phyloP scores from a whole-genome alignment of 495 filamentous ascomycete genomes.

The Tuber indicum region DNA sequence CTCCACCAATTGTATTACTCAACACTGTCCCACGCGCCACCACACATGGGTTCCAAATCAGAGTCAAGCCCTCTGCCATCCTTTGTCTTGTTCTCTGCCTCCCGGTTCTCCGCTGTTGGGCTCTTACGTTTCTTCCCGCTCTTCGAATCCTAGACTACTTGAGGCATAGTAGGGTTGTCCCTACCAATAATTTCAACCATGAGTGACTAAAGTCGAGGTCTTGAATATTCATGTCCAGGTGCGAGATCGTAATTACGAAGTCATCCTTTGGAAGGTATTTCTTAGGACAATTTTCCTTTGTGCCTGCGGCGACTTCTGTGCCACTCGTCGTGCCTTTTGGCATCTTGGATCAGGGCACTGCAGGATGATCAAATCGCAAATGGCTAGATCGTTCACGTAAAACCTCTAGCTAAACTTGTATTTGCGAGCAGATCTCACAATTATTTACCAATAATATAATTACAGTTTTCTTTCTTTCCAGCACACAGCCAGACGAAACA shows the following conservation, averaged over 20 bases:
- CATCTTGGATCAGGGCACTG: background rate
- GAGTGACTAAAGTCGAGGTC: conserved; percentile 47
- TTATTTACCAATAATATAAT: too few species aligned
- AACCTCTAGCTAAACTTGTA: too few species aligned
- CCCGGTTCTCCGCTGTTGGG: conserved; percentile 41
- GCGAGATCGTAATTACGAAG: conserved; percentile 80
- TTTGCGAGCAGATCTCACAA: too few species aligned
- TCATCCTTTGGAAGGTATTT: conserved; percentile 49
- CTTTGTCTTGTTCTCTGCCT: conserved; percentile 50
- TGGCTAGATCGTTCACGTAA: too few species aligned
- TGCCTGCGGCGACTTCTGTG: background rate
- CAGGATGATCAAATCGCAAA: background rate
- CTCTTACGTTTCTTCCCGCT: conserved; percentile 50
- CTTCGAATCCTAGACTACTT: conserved; percentile 38
- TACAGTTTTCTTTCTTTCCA: too few species aligned
- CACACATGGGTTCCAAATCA: conserved; percentile 80
- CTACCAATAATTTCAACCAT: conserved; percentile 42
- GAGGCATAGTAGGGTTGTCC: conserved; percentile 45
- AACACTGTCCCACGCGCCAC: conserved; percentile 51
- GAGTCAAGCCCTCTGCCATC: conserved; percentile 79
- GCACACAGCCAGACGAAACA: too few species aligned
- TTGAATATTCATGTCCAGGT: conserved; percentile 60
- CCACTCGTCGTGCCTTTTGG: background rate
- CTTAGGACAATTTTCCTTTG: background rate
- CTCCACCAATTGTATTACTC: conserved; percentile 87